Base-by-base conservation (phyloP, 768 basidiomycete genomes). In the Suillus cothurnatus region DNA sequence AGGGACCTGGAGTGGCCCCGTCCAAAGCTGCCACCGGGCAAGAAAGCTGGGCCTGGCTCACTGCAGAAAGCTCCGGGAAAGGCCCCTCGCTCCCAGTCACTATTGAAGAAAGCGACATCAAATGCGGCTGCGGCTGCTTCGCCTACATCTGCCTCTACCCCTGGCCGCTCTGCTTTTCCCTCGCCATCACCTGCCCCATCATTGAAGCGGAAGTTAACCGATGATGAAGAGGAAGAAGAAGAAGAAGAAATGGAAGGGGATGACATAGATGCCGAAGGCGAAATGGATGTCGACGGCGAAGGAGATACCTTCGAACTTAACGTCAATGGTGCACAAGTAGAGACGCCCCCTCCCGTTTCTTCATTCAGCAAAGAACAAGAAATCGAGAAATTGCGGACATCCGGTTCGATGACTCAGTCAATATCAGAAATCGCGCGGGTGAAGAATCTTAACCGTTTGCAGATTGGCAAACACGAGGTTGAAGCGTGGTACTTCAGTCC, bases 401-500 rank as follows among this genome's bases (percentile, higher is more conserved):
- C 94, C 14, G 97, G 97, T 14, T 98, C 95, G 36, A 99, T 99
- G 96, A 99, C 97, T 5, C 97, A 99, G 78, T 94, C 94, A 57
- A 93, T 98, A 66, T 97, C 95, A 60, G 97, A 99, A 81, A 91
- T 99, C 71, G 92, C 97, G 21, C 90, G 97, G 61, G 97, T 99
- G 72, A 99, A 99, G 83, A 99, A 99, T 76, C 85, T 99, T 70
- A 97, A 99, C 77, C 89, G 93, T 65, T 85, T 99, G 34, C 95
- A 97, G 76, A 99, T 99, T 67, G 97, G 97, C 64, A 88, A 87
- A 75, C 91, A 97, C 81, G 94, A 97, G 79, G 94, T 99, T 70
- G 97, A 99, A 71, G 91, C 97, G n/a, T 99, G 97, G 97, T 99
- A 99, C 79, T 99, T 99, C 84, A 95, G 93, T 72, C 97, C 97